phyloP scores from a whole-genome alignment of 768 basidiomycete species.

The Tricholoma bakamatsutake region DNA sequence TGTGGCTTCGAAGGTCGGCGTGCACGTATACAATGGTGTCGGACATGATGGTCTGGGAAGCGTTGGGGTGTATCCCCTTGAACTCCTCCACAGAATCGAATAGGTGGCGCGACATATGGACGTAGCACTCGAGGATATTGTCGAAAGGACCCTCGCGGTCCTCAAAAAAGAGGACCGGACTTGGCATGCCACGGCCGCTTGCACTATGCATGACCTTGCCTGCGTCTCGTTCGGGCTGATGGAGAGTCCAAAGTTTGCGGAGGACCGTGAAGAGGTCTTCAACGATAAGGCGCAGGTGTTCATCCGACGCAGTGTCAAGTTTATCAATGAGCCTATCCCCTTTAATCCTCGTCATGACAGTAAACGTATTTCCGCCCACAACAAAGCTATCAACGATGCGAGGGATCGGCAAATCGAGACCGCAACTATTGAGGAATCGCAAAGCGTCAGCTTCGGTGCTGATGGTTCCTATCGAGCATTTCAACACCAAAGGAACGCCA shows the following conservation, averaged over 20 bases:
- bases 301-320: neutral
- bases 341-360: neutral
- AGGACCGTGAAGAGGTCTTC: neutral
- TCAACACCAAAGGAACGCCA: neutral
- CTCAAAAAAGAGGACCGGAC: neutral
- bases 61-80: neutral
- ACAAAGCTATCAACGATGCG: neutral
- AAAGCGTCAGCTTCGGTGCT: neutral
- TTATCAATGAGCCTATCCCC: neutral
- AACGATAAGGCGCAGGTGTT: neutral
- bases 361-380: neutral
- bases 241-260: neutral
- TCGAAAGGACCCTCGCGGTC: neutral
- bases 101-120: neutral
- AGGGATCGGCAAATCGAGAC: neutral
- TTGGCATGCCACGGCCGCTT: neutral
- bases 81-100: neutral
- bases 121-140: neutral
- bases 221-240: neutral
- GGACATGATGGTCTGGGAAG: neutral
- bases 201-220: neutral
- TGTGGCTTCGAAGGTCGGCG: neutral
- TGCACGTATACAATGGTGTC: neutral
- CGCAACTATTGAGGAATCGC: neutral
- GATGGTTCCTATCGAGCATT: neutral